phyloP scores from a whole-genome alignment of 192 early-diverging fungal genomes.

The Coemansia sp. region DNA sequence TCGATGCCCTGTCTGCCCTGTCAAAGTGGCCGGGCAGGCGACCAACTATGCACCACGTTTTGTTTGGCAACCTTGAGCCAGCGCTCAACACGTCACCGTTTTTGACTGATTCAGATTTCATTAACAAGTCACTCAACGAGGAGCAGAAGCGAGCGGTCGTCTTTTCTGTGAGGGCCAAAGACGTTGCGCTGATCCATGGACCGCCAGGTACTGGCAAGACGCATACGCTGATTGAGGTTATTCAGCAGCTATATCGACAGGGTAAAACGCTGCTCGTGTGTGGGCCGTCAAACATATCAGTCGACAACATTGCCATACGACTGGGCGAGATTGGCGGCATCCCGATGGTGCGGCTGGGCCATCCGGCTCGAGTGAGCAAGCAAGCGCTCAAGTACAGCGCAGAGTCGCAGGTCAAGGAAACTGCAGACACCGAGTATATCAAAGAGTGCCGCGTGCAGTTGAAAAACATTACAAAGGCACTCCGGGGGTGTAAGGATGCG shows the following conservation, averaged over 20 bases:
- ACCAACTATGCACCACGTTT: conserved; percentile 44
- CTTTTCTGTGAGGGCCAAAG: conserved; percentile 60
- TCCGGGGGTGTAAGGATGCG: conserved; percentile 51
- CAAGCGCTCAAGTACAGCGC: conserved; percentile 64
- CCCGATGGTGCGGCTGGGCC: conserved; percentile 75
- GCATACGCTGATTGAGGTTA: conserved; percentile 79
- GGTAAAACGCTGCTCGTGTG: conserved; percentile 77
- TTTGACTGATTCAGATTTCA: conserved; percentile 38
- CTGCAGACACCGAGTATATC: conserved; percentile 58
- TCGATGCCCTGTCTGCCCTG: conserved; percentile 32
- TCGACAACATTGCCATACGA: conserved; percentile 86
- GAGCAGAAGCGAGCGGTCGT: conserved; percentile 69
- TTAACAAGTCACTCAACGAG: conserved; percentile 64
- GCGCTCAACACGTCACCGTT: conserved; percentile 16
- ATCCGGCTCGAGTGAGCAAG: conserved; percentile 77
- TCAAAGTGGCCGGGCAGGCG: conserved; percentile 2
- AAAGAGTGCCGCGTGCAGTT: conserved; percentile 65
- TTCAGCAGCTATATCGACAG: conserved; percentile 66
- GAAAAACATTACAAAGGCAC: conserved; percentile 59
- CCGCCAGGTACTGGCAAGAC: conserved; percentile 91
- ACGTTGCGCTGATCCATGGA: conserved; percentile 80
- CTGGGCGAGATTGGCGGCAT: conserved; percentile 59
- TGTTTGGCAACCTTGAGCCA: conserved; percentile 46
- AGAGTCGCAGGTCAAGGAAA: conserved; percentile 59
- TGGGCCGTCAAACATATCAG: conserved; percentile 85